Evolutionary conservation across 202 grass and related monocot genomes (phyloP), one percentile per base, ranked within the genome.

Genomic region (Brachypodium distachyon): DNA sequence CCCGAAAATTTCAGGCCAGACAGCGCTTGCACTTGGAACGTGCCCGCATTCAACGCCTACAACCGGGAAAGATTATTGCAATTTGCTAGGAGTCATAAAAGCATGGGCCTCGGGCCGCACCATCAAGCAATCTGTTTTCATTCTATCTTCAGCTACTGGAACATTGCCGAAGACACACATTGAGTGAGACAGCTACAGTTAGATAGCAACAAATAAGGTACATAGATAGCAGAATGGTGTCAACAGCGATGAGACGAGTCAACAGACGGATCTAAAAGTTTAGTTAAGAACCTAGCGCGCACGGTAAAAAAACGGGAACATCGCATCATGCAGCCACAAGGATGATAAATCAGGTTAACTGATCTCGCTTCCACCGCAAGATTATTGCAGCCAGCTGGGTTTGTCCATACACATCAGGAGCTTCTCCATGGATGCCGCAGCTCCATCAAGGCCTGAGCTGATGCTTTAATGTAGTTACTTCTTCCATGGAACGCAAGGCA

Each of bases 281-380:
- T 12, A 77, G 74, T 87, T 68, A 68, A 68, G 52, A 39, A 75
- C 75, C 86, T 80, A 76, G 54, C 16, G n/a, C 49, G 70, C 67
- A 84, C 47, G 46, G 72, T 84, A 72, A 67, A 88, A 67, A 88
- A 72, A 77, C 81, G 71, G 77, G 70, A 65, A 72, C 86, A 88
- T 88, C 86, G 42, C 77, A 80, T 80, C 71, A 84, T 81, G 86
- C 78, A 77, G 57, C 81, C 86, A 88, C 16, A 84, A 65, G 81
- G 71, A 81, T 81, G 77, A 81, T 13, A 84, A 81, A 88, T 72
- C 81, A 77, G 86, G 39, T 84, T 77, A 76, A 84, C 71, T 81
- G 86, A 88, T 88, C 81, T 84, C 81, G 77, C 81, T 84, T 88
- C 81, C 39, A 70, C 75, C 44, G 57, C 77, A 77, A 70, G 56